A percentile compares a stretch with the other conserved stretches of the same genome.
phyloP scores from a whole-genome alignment of 2,329 filamentous ascomycete genomes.

The Aspergillaceae sp. region DNA sequence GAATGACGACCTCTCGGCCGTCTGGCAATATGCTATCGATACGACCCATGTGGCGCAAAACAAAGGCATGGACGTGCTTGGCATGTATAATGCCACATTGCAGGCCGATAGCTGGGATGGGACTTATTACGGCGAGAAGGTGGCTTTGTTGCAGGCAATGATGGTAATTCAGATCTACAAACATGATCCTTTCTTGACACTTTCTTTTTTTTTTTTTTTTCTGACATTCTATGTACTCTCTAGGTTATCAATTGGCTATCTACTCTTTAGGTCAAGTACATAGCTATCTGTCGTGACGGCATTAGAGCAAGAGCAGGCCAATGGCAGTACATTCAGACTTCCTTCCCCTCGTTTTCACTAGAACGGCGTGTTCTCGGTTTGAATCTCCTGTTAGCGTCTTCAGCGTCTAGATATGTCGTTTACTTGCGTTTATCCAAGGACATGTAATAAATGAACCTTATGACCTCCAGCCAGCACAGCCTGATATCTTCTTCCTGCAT shows the following conservation, averaged over 20 bases:
- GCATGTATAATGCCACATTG: constrained; percentile 38
- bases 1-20: constrained; percentile 24
- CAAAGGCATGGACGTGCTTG: constrained; percentile 33
- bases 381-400: too few relatives aligned
- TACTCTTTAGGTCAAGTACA: constrained; percentile 1
- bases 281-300: too few relatives aligned
- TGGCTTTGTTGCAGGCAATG: constrained; percentile 37
- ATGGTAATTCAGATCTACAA: constrained; percentile 22
- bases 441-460: too few relatives aligned
- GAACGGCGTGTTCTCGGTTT: too few relatives aligned
- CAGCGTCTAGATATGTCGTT: too few relatives aligned
- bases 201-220: constrained; percentile 6
- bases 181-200: too few relatives aligned
- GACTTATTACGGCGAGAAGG: constrained; percentile 29
- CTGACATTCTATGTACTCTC: neutral
- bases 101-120: constrained; percentile 34
- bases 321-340: too few relatives aligned
- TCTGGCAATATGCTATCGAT: constrained; percentile 34
- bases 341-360: too few relatives aligned
- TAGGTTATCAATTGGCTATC: constrained; percentile 18
- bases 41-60: constrained; percentile 24
- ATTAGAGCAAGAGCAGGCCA: too few relatives aligned
- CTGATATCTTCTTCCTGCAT: too few relatives aligned
- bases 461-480: too few relatives aligned
- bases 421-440: too few relatives aligned